Conservation (phyloP, 805 yeast species). For the Sugiyamaella americana region DNA sequence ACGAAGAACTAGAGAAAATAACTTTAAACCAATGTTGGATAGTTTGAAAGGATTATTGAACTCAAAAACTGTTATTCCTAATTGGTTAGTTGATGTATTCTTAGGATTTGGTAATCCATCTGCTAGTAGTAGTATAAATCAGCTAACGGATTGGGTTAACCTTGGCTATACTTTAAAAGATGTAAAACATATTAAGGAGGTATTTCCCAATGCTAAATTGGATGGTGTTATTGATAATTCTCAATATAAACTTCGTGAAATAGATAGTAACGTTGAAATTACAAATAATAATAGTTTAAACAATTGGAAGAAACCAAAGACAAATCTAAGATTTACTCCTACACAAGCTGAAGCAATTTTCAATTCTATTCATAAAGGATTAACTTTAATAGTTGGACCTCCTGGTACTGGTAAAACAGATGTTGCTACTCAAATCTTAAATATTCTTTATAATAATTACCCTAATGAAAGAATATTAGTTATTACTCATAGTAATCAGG, state of each 20-base stretch:
- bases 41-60: conserved; percentile 9
- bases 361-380: conserved; percentile 37
- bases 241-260: conserved; percentile 7
- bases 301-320: not conserved
- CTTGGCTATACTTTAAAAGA: conserved; percentile 24
- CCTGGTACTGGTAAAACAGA: conserved; percentile 67
- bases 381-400: conserved; percentile 65
- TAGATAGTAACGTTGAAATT: not conserved
- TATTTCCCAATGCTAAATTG: conserved; percentile 9
- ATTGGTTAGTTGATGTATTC: conserved; percentile 33
- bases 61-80: conserved; percentile 24
- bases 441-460: conserved; percentile 20
- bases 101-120: conserved; percentile 32
- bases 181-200: conserved; percentile 20
- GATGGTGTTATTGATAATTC: not conserved
- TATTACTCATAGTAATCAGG: conserved; percentile 27
- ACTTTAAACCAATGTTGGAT: conserved; percentile 22
- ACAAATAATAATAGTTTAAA: not conserved
- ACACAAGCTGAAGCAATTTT: conserved; percentile 28
- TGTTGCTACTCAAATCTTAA: conserved; percentile 25
- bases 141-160: conserved; percentile 15
- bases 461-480: conserved; percentile 27
- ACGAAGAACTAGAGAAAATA: conserved; percentile 20
- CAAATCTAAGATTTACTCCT: conserved; percentile 17
- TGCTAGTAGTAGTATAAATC: not conserved